Percentiles rank a stretch among this genome's conserved stretches.
phyloP scores from a whole-genome alignment of 257 asterid species.

The Linaria vulgaris region DNA sequence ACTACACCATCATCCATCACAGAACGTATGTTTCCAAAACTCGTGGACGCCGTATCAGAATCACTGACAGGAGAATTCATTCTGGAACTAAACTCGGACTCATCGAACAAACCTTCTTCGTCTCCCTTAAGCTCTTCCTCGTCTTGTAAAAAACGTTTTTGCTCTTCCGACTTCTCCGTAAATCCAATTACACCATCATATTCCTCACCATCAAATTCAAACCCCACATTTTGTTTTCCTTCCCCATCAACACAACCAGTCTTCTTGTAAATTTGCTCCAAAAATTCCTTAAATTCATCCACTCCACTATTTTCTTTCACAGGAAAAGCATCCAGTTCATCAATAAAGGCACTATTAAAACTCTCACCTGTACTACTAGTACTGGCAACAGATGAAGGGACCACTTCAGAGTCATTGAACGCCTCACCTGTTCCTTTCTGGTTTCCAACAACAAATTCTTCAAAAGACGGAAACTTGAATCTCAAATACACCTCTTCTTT shows the following conservation, averaged over 20 bases:
- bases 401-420: conserved; percentile 32
- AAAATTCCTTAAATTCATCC: neutral
- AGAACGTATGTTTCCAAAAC: conserved; percentile 33
- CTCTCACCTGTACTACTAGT: conserved; percentile 19
- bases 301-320: neutral
- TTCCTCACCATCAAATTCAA: conserved; percentile 1
- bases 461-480: conserved; percentile 67
- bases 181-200: conserved; percentile 9
- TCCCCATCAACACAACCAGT: conserved; percentile 18
- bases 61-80: conserved; percentile 24
- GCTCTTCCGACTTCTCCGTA: conserved; percentile 19
- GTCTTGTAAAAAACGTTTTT: neutral
- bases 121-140: conserved; percentile 22
- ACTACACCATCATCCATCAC: conserved; percentile 32
- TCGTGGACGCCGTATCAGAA: conserved; percentile 39
- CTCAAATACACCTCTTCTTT: conserved; percentile 39
- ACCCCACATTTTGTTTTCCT: conserved; percentile 19
- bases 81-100: conserved; percentile 19
- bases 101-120: conserved; percentile 17
- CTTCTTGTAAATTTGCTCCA: neutral
- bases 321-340: conserved; percentile 29
- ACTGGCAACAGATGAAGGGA: conserved; percentile 8
- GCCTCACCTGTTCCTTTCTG: conserved; percentile 27
- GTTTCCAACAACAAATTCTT: conserved; percentile 50
- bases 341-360: neutral